phyloP scores from a whole-genome alignment of 1,284 basidiomycete species.

The Fomitopsis pinicola region DNA sequence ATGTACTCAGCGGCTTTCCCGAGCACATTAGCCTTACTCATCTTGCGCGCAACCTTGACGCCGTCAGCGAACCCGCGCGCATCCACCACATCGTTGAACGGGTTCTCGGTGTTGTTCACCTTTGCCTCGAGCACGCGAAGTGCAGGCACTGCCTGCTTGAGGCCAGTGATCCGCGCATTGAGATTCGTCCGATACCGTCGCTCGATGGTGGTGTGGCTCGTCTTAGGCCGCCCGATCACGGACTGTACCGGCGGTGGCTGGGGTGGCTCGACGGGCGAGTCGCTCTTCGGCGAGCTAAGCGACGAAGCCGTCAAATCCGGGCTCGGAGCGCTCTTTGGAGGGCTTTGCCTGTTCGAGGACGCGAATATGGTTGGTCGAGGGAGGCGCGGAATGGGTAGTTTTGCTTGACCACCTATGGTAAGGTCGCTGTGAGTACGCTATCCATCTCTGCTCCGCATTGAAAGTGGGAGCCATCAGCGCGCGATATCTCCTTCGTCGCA shows the following conservation, averaged over 20 bases:
- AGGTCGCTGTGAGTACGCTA: constrained; percentile 24
- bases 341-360: constrained; percentile 13
- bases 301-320: constrained; percentile 30
- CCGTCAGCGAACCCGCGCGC: constrained; percentile 77
- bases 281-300: constrained; percentile 24
- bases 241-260: constrained; percentile 17
- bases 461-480: too few species aligned
- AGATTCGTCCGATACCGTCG: constrained; percentile 87
- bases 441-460: constrained; percentile 6
- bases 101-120: constrained; percentile 30
- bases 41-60: constrained; percentile 79
- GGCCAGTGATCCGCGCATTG: constrained; percentile 82
- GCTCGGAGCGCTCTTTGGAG: constrained; percentile 29
- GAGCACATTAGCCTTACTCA: constrained; percentile 79
- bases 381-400: constrained; percentile 32
- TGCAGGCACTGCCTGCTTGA: constrained; percentile 81
- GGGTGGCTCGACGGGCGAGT: constrained; percentile 15
- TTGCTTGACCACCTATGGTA: constrained; percentile 25
- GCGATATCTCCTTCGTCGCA: too few species aligned
- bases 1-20: constrained; percentile 85
- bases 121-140: constrained; percentile 60
- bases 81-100: constrained; percentile 54
- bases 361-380: constrained; percentile 20
- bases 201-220: constrained; percentile 90
- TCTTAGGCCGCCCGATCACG: constrained; percentile 59